Base-by-base conservation (phyloP, 441 rosid genomes). In the Pelargonium myrrhifolium region DNA sequence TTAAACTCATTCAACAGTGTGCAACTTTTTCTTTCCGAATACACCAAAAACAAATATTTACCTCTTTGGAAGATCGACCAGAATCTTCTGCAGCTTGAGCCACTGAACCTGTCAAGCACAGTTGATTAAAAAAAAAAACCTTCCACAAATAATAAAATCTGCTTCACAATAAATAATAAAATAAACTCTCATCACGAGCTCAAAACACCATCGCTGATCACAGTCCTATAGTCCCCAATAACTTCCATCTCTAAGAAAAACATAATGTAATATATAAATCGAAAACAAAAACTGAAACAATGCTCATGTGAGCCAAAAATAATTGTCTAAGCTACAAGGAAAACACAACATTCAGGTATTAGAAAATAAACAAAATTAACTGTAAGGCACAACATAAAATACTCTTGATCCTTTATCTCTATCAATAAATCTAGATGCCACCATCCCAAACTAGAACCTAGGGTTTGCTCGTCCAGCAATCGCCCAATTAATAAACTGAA, bases 61-160 rank as follows among this genome's bases (percentile, higher is more conserved):
- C 99, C 97, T 88, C 78, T 86, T 75, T 58, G 92, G 92, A 78
- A 78, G 92, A 74, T 80, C 88, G 85, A 80, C 67, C 72, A 65
- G 76, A 73, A 81, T 74, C 84, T 61, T 74, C 77, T 66, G 84
- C 82, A 75, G 79, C 76, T 69, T 87, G 58, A 80, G 76, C 83
- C 86, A 71, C 55, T 14, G 80, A 42, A 66, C 79, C 98, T 87
- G 86, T 71, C 72, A 77, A 42, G 56, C 31, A 56, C 53, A 60
- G 31, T 51, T 15, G 2, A 14, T 62, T 39, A 66, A 17, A 6
- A 11, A 21, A 12, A 31, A 45, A 47, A 17, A 15, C 35, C 53
- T 65, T 21, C 20, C 26, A 45, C 10, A 20, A 62, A 58, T 49
- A 2, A 65, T 0, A 3, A 68, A 5, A 14, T 65, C 21, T 12